Percentiles rank a stretch among this genome's conserved stretches.
These are phyloP conservation scores for Zasmidium cellare DNA, from an alignment of 2,329 filamentous ascomycete species.

Conservation along the genomic window DNA sequence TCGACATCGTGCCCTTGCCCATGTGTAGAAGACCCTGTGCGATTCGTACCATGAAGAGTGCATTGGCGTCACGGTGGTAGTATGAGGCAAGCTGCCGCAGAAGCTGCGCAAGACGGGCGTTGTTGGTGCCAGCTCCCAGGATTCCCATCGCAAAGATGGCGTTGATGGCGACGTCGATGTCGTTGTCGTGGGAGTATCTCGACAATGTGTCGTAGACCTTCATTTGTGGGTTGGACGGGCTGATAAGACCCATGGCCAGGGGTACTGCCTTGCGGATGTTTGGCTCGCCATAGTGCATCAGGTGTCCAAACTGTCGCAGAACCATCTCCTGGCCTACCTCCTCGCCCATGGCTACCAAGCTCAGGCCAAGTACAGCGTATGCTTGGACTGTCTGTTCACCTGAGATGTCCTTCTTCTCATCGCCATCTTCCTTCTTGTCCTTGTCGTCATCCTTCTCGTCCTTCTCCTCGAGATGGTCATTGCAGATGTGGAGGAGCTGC, in stretches of 20 bases:
- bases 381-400: conserved; percentile 93
- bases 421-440: conserved; percentile 64
- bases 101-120: conserved; percentile 90
- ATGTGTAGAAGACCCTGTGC: conserved; percentile 97
- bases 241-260: conserved; percentile 93
- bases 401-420: conserved; percentile 63
- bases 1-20: conserved; percentile 95
- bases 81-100: conserved; percentile 94
- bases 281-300: conserved; percentile 98
- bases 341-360: conserved; percentile 95
- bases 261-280: conserved; percentile 97
- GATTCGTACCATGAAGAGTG: conserved; percentile 98
- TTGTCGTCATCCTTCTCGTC: conserved; percentile 68
- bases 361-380: conserved; percentile 92
- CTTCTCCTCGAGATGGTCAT: conserved; percentile 91
- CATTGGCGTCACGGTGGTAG: conserved; percentile 95
- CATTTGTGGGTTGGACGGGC: conserved; percentile 98
- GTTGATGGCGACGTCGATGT: conserved; percentile 96
- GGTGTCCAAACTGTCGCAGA: conserved; percentile 90
- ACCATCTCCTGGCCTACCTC: conserved; percentile 99
- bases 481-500: conserved; percentile 95
- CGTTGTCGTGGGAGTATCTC: conserved; percentile 96
- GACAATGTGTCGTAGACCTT: conserved; percentile 99
- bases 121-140: conserved; percentile 94
- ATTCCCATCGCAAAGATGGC: conserved; percentile 99